Percentiles rank a stretch among this genome's conserved stretches.
Conservation (phyloP, 345 rosid species). For the Rhizophora apiculata region DNA sequence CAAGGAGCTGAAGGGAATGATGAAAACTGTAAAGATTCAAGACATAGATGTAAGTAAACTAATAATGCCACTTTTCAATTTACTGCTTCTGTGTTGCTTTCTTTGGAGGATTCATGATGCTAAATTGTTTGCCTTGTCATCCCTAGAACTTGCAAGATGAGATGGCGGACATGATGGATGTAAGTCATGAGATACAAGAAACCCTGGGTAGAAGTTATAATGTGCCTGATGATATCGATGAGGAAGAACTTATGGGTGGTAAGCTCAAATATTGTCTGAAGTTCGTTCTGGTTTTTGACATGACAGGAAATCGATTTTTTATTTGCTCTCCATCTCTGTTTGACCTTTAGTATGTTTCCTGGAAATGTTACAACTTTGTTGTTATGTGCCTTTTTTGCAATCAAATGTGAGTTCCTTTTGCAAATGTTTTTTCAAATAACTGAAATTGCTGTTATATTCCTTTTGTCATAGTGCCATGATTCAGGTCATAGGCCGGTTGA, state of each 20-base stretch:
- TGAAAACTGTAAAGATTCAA: slow-evolving; percentile 97
- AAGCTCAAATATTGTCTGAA: slow-evolving; percentile 19
- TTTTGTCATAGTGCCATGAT: too few relatives aligned
- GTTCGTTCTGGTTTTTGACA: background rate
- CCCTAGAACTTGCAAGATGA: slow-evolving; percentile 95
- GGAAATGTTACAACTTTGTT: background rate
- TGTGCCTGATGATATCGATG: slow-evolving; percentile 97
- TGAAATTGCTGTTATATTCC: too few relatives aligned
- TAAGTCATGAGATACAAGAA: slow-evolving; percentile 92
- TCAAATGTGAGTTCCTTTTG: too few relatives aligned
- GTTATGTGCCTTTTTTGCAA: slow-evolving; percentile 5
- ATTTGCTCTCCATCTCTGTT: background rate
- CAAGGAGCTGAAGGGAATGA: slow-evolving; percentile 98
- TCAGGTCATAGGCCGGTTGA: too few relatives aligned
- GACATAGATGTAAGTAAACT: slow-evolving; percentile 70
- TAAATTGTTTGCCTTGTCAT: slow-evolving; percentile 6
- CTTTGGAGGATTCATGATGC: slow-evolving; percentile 8
- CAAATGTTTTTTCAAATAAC: too few relatives aligned
- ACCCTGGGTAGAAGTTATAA: slow-evolving; percentile 87
- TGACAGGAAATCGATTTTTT: background rate
- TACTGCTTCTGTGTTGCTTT: slow-evolving; percentile 2
- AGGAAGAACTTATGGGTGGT: slow-evolving; percentile 99
- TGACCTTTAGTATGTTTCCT: background rate
- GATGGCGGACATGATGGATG: slow-evolving; percentile 99
- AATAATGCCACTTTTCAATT: slow-evolving; percentile 1